Conservation (phyloP, 164 flowering plant species). For the Piper longum region DNA sequence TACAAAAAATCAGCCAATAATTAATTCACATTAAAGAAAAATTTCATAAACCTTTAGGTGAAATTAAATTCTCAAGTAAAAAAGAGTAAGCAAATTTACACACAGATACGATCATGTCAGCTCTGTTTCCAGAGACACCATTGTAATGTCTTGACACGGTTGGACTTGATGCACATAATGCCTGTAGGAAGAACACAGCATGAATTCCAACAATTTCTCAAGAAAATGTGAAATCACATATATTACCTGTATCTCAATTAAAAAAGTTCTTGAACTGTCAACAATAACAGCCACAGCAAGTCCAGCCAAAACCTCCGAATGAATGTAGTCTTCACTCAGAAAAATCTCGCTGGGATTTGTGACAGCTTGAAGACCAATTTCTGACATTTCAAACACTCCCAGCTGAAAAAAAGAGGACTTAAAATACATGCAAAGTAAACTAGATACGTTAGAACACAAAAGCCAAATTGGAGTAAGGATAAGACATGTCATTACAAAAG, state of each 20-base stretch:
- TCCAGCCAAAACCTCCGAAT: constrained; percentile 78
- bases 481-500: no score
- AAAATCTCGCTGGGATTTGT: constrained; percentile 79
- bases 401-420: constrained; percentile 32
- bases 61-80: no score
- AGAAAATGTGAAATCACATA: neutral
- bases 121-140: constrained; percentile 63
- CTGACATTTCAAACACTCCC: constrained; percentile 91
- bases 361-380: constrained; percentile 67
- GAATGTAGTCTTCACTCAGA: constrained; percentile 43
- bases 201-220: neutral
- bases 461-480: no score
- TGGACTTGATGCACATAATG: constrained; percentile 53
- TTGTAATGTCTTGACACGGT: constrained; percentile 39
- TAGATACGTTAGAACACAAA: no score
- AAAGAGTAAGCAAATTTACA: constrained; percentile 9
- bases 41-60: neutral
- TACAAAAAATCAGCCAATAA: no score
- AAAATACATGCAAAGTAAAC: no score
- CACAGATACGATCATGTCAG: constrained; percentile 82
- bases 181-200: constrained; percentile 32
- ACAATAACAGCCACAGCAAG: constrained; percentile 75
- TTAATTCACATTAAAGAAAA: no score
- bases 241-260: constrained; percentile 85
- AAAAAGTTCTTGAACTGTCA: constrained; percentile 87